Evolutionary conservation across 2,329 filamentous ascomycete genomes (phyloP).

Genomic region (Ploettnerulaceae sp.): DNA sequence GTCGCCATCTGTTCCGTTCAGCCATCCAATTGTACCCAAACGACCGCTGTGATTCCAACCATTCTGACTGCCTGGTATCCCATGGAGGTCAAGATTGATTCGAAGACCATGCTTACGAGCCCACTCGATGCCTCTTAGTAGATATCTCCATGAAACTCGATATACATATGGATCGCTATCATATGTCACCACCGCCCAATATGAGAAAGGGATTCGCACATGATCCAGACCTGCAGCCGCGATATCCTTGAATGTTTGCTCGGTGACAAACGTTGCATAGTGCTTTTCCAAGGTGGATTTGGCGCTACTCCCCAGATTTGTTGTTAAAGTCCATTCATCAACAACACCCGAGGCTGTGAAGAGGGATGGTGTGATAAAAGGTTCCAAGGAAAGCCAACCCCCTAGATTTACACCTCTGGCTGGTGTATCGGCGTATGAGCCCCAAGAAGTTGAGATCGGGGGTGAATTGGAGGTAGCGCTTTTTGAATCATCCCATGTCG

Average conservation of each 20-base stretch:
- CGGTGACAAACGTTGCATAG: conserved; percentile 83
- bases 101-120: conserved; percentile 86
- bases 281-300: conserved; percentile 75
- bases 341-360: conserved; percentile 73
- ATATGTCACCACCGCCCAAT: conserved; percentile 89
- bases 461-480: conserved; percentile 76
- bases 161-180: conserved; percentile 82
- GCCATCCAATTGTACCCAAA: conserved; percentile 76
- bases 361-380: conserved; percentile 90
- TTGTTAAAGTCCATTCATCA: conserved; percentile 80
- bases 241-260: conserved; percentile 80
- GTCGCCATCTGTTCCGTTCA: conserved; percentile 81
- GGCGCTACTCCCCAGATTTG: conserved; percentile 61
- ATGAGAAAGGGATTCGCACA: conserved; percentile 91
- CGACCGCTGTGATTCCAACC: conserved; percentile 96
- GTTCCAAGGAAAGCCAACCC: conserved; percentile 90
- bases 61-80: conserved; percentile 88
- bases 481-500: conserved; percentile 78
- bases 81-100: conserved; percentile 90
- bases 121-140: conserved; percentile 89
- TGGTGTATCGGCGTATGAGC: conserved; percentile 69
- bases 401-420: conserved; percentile 90
- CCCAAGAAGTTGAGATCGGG: conserved; percentile 69
- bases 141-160: conserved; percentile 86
- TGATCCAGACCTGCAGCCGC: conserved; percentile 87